phyloP scores from a whole-genome alignment of 129 eudicot species.

The Chrysanthemum makinoi region DNA sequence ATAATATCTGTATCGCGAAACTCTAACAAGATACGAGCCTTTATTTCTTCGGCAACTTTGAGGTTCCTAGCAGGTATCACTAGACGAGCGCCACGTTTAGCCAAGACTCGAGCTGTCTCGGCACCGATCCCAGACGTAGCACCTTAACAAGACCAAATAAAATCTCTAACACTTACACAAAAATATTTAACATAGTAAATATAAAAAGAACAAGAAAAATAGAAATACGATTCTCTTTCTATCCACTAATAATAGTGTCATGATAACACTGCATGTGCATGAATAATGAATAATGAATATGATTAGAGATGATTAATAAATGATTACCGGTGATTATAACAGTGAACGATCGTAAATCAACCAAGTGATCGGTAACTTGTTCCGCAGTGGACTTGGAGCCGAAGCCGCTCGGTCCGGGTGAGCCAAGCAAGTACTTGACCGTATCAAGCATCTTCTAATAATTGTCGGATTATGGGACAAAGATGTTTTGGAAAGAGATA shows the following conservation, averaged over 20 bases:
- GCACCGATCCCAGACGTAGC: slow-evolving; percentile 99
- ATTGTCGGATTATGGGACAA: slow-evolving; percentile 5
- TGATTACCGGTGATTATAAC: slow-evolving; percentile 79
- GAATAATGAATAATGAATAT: background rate
- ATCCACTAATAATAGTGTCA: slow-evolving; percentile 12
- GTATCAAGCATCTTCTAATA: slow-evolving; percentile 53
- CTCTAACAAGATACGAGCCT: slow-evolving; percentile 61
- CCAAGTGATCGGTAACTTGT: slow-evolving; percentile 50
- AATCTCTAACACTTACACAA: too few relatives aligned
- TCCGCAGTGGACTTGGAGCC: slow-evolving; percentile 95
- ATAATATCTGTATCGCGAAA: slow-evolving; percentile 48
- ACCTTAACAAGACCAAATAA: slow-evolving; percentile 32
- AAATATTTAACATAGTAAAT: too few relatives aligned
- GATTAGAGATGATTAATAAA: slow-evolving; percentile 5
- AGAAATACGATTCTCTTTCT: slow-evolving; percentile 3
- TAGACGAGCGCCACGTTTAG: slow-evolving; percentile 79
- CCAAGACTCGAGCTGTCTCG: slow-evolving; percentile 93
- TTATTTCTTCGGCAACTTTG: slow-evolving; percentile 73
- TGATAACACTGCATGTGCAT: slow-evolving; percentile 44
- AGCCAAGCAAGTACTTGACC: slow-evolving; percentile 66
- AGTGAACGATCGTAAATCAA: slow-evolving; percentile 47
- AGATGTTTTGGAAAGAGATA: background rate
- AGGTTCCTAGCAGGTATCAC: slow-evolving; percentile 79
- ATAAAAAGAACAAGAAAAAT: background rate
- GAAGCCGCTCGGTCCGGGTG: slow-evolving; percentile 86